These are phyloP conservation scores for Prunus salicina DNA, from an alignment of 306 rosid species.

Conservation along the genomic window DNA sequence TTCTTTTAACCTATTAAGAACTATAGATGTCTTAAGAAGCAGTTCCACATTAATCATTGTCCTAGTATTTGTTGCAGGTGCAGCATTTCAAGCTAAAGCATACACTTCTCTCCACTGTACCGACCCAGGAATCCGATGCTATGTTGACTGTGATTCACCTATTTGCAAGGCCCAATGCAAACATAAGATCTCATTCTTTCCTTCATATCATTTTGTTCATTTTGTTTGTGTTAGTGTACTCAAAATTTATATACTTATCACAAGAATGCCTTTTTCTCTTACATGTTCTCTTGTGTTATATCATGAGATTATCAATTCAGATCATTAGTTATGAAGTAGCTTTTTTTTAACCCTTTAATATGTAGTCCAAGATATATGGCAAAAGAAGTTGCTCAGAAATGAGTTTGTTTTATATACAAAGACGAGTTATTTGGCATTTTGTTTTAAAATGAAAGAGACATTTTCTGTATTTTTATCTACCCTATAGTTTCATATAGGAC, in stretches of 20 bases:
- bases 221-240: neutral
- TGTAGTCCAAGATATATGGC: too few species aligned
- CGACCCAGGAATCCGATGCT: constrained; percentile 1
- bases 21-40: neutral
- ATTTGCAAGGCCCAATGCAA: constrained; percentile 35
- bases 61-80: neutral
- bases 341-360: too few species aligned
- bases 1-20: too few species aligned
- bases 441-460: too few species aligned
- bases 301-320: neutral
- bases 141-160: constrained; percentile 40
- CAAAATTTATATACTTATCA: neutral
- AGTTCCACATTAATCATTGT: constrained; percentile 1
- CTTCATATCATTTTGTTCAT: neutral
- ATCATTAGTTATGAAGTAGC: neutral
- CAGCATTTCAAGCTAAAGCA: constrained; percentile 6
- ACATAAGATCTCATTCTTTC: constrained; percentile 15
- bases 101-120: neutral
- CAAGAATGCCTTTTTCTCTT: too few species aligned
- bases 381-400: too few species aligned
- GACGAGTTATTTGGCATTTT: too few species aligned
- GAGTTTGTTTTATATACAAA: too few species aligned
- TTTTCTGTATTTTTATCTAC: too few species aligned
- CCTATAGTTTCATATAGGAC: too few species aligned
- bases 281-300: too few species aligned